Percentiles rank a stretch among this genome's conserved stretches.
phyloP scores from a whole-genome alignment of 169 alveolate genomes.

The Plasmodium vivax region DNA sequence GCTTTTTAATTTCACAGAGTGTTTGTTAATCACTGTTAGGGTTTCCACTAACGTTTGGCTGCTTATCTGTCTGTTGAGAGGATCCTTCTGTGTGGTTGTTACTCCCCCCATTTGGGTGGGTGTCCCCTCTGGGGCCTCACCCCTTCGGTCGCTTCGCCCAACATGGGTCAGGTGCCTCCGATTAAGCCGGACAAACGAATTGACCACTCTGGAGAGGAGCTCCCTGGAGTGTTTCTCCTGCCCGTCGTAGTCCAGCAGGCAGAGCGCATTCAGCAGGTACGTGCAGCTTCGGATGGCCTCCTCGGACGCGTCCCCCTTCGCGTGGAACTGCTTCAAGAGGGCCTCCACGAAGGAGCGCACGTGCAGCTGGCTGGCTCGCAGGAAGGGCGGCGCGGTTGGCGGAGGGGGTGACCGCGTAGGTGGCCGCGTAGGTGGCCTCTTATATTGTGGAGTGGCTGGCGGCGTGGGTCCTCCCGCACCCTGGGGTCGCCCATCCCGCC shows the following conservation, averaged over 20 bases:
- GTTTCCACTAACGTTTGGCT: constrained; percentile 27
- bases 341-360: not conserved
- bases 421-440: not conserved
- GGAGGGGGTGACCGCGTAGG: not conserved
- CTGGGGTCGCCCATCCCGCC: not conserved
- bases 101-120: not conserved
- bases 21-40: constrained; percentile 38
- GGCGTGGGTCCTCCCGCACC: too few species aligned
- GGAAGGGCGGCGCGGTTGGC: not conserved
- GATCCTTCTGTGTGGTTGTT: too few species aligned
- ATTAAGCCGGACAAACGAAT: not conserved
- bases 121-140: not conserved
- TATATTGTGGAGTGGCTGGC: too few species aligned
- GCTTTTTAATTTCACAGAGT: not conserved
- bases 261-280: constrained; percentile 8
- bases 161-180: not conserved
- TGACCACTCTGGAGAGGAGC: not conserved
- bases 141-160: not conserved
- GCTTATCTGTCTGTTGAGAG: not conserved
- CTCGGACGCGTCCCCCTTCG: not conserved
- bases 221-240: not conserved
- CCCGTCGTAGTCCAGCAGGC: constrained; percentile 14
- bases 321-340: not conserved
- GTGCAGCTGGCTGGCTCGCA: not conserved
- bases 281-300: not conserved